Evolutionary conservation across 1,284 basidiomycete species (phyloP).

Genomic region (Dichomitus squalens): DNA sequence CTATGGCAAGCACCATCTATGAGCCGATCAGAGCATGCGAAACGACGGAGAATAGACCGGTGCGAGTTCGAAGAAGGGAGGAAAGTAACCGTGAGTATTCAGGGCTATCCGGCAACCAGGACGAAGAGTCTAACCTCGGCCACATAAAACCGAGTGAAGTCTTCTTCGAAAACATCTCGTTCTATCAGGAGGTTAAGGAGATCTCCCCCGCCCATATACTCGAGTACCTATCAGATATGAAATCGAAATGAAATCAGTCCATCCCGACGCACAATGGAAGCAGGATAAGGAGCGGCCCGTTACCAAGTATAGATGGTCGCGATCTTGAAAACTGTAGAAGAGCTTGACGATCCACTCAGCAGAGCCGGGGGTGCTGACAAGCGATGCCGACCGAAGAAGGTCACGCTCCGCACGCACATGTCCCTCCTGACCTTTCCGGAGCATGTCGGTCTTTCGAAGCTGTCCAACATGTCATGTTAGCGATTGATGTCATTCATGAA

Average conservation of each 20-base stretch:
- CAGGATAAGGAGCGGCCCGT: slow-evolving; percentile 31
- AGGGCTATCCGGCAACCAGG: not conserved
- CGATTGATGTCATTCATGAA: not conserved
- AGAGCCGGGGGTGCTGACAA: slow-evolving; percentile 67
- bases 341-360: slow-evolving; percentile 94
- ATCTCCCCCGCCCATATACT: slow-evolving; percentile 97
- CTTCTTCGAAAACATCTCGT: slow-evolving; percentile 90
- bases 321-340: slow-evolving; percentile 91
- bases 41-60: slow-evolving; percentile 10
- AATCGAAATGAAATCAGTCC: slow-evolving; percentile 62
- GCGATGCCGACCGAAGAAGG: slow-evolving; percentile 79
- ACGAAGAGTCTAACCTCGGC: slow-evolving; percentile 68
- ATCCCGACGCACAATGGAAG: slow-evolving; percentile 30
- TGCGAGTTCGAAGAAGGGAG: slow-evolving; percentile 1
- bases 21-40: not conserved
- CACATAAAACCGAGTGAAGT: slow-evolving; percentile 93
- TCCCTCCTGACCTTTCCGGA: slow-evolving; percentile 97
- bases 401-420: slow-evolving; percentile 92
- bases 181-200: slow-evolving; percentile 95
- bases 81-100: slow-evolving; percentile 21
- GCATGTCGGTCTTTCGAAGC: slow-evolving; percentile 95
- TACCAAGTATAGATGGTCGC: slow-evolving; percentile 92
- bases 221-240: slow-evolving; percentile 68
- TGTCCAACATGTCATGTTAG: slow-evolving; percentile 35
- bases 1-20: slow-evolving; percentile 95